Evolutionary conservation across 345 rosid species (phyloP), one percentile per base, ranked within the genome.

Genomic region (Cochlearia excelsa): DNA sequence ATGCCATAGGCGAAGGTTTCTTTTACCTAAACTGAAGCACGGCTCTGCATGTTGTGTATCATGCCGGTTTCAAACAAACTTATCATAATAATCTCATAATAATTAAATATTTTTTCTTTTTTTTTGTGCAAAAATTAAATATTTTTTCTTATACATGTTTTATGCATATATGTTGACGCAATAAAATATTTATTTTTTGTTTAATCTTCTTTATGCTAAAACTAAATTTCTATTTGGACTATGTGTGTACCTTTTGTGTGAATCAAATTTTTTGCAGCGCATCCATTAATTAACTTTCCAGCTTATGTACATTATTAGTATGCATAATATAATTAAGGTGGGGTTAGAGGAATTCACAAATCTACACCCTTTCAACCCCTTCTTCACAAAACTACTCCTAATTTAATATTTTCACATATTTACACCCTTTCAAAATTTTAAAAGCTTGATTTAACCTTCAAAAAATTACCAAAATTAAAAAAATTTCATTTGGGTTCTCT

Each of bases 1-100:
- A n/a, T n/a, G n/a, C n/a, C n/a, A n/a, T n/a, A n/a, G n/a, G n/a
- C n/a, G n/a, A n/a, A n/a, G n/a, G n/a, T n/a, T n/a, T n/a, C n/a
- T n/a, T n/a, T n/a, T n/a, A n/a, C n/a, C n/a, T n/a, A n/a, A n/a
- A n/a, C n/a, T n/a, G n/a, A n/a, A n/a, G n/a, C n/a, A n/a, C n/a
- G n/a, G n/a, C n/a, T n/a, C n/a, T n/a, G n/a, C n/a, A 70, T 70
- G 65, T 63, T 70, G 46, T 63, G 46, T 54, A 9, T 53, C 29
- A 5, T 57, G 60, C 51, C 65, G 37, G 60, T 63, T 48, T 30
- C 59, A 31, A 40, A 33, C 57, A 33, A 40, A 39, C 45, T 49
- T 26, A 26, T 27, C 5, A 33, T 40, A n/a, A 3, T 34, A 40
- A 9, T 29, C n/a, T 62, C 52, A 3, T 0, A 44, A 42, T n/a